Conservation (phyloP, 495 filamentous ascomycete genomes). For the Friedmanniomyces simplex region DNA sequence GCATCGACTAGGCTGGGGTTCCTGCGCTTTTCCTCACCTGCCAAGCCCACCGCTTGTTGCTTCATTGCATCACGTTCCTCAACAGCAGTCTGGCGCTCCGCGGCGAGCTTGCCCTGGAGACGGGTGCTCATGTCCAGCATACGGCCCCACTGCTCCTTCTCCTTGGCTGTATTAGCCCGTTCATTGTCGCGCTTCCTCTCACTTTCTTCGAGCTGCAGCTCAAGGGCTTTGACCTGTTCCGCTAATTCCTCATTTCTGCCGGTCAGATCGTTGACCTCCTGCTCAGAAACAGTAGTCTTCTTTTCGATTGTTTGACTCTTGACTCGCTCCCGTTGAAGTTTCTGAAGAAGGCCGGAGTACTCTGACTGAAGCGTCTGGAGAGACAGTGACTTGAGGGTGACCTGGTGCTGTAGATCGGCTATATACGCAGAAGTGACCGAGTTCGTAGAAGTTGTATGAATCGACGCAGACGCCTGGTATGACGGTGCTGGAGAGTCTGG, state of each 20-base stretch:
- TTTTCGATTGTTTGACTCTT: slow-evolving; percentile 38
- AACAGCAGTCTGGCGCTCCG: slow-evolving; percentile 34
- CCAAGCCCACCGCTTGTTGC: slow-evolving; percentile 14
- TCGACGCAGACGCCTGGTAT: slow-evolving; percentile 11
- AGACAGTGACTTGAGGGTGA: slow-evolving; percentile 39
- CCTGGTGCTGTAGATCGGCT: slow-evolving; percentile 40
- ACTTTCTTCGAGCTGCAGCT: slow-evolving; percentile 35
- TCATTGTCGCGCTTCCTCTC: slow-evolving; percentile 33
- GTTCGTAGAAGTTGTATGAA: slow-evolving; percentile 14
- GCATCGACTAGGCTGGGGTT: neutral
- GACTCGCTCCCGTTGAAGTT: slow-evolving; percentile 36
- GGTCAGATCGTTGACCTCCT: slow-evolving; percentile 38
- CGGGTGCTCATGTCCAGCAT: slow-evolving; percentile 38
- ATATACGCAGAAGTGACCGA: slow-evolving; percentile 35
- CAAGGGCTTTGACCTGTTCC: slow-evolving; percentile 31
- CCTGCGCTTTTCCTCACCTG: neutral
- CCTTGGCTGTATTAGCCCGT: slow-evolving; percentile 24
- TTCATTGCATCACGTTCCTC: slow-evolving; percentile 32
- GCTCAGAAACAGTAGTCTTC: slow-evolving; percentile 38
- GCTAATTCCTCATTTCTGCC: slow-evolving; percentile 36
- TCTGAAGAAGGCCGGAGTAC: slow-evolving; percentile 37
- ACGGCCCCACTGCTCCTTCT: slow-evolving; percentile 38
- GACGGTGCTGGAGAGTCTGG: slow-evolving; percentile 24
- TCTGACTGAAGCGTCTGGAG: slow-evolving; percentile 38
- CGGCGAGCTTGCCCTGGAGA: slow-evolving; percentile 32